Conservation (phyloP, 371 early-diverging fungal species). For the Zopfochytrium polystomum region DNA sequence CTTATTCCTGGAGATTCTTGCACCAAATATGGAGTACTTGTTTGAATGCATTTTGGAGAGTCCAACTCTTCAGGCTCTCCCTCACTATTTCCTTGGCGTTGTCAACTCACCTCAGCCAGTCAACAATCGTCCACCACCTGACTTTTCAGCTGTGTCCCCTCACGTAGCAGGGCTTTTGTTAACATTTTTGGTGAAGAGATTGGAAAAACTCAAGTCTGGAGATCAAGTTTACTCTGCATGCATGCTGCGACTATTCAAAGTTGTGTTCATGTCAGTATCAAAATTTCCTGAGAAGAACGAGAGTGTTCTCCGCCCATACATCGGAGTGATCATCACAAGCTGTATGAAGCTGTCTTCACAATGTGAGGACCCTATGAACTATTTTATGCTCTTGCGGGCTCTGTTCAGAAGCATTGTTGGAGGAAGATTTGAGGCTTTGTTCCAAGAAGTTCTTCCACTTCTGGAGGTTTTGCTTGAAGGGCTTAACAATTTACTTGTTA, state of each 20-base stretch:
- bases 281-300: conserved; percentile 92
- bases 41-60: conserved; percentile 81
- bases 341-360: conserved; percentile 81
- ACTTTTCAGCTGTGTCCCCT: conserved; percentile 58
- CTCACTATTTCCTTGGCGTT: conserved; percentile 84
- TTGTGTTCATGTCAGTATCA: conserved; percentile 91
- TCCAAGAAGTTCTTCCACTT: conserved; percentile 90
- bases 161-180: conserved; percentile 78
- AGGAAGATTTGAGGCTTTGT: conserved; percentile 70
- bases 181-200: conserved; percentile 72
- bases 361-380: conserved; percentile 83
- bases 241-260: conserved; percentile 86
- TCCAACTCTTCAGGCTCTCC: conserved; percentile 75
- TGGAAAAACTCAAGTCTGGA: conserved; percentile 78
- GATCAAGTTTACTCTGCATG: conserved; percentile 74
- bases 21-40: conserved; percentile 80
- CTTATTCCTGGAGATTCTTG: conserved; percentile 92
- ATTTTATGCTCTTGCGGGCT: conserved; percentile 84
- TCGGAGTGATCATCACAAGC: conserved; percentile 82
- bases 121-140: conserved; percentile 6
- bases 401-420: conserved; percentile 90
- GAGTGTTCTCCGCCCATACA: conserved; percentile 81
- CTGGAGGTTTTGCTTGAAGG: conserved; percentile 86
- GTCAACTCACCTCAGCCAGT: conserved; percentile 40
- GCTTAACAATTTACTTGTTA: conserved; percentile 76